Evolutionary conservation across 2,329 filamentous ascomycete species (phyloP), one percentile per base, ranked within the genome.

Genomic region (Aspergillus transmontanensis): DNA sequence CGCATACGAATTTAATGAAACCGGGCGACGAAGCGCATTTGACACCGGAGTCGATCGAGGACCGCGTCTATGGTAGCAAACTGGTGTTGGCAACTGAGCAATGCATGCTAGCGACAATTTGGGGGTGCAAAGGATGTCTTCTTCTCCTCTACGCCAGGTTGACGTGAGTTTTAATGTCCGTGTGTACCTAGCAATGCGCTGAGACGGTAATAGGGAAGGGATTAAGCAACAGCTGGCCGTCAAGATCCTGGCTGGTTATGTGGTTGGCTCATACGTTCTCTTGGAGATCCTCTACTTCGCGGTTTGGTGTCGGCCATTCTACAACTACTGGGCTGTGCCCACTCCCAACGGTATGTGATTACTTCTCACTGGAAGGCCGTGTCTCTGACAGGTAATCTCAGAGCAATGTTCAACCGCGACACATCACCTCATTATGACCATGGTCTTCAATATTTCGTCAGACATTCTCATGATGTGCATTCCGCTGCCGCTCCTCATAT

Each of bases 171-270:
- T 3, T 34, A 19, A 26, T 51, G n/a, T 19, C 21, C 14, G 21
- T 16, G 10, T 19, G 11, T 14, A 26, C n/a, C 21, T 14, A 36
- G 7, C 5, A n/a, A 19, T 23, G 14, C n/a, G 34, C 51, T 55
- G 21, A 55, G n/a, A 55, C 0, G 5, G 6, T 11, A 1, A 26
- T 39, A 55, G 51, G 19, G 51, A 55, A n/a, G 51, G 51, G 3
- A 55, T 55, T 32, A 55, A 39, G 30, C 51, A 55, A 55, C 51
- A 55, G 14, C 32, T 55, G 51, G 51, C 51, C 14, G 51, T 55
- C n/a, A 55, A 55, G 12, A 39, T 55, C n/a, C 7, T 55, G n/a
- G 51, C 51, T 16, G 51, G n/a, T 4, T 55, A 55, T 26, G 51
- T 55, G 32, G 34, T 55, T 16, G 34, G n/a, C 21, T 36, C 51